Evolutionary conservation across 495 filamentous ascomycete species (phyloP).

Genomic region (Xylaria scruposa): DNA sequence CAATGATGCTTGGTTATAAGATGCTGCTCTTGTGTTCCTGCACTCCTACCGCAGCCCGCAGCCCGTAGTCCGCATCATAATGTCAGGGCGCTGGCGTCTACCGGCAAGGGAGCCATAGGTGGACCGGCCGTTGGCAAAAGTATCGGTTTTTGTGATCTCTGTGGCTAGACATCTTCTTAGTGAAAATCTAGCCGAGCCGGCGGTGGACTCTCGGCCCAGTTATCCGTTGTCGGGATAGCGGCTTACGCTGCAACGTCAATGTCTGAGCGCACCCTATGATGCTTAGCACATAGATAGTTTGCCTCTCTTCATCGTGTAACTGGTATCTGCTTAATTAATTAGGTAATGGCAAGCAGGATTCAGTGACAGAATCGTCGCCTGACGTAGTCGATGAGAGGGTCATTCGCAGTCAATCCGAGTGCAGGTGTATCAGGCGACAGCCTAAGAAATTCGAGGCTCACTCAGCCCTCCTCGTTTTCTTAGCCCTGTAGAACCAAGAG

Average conservation of each 20-base stretch:
- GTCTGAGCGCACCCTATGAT: conserved; percentile 18
- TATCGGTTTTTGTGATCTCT: not conserved
- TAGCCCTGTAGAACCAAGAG: conserved; percentile 1
- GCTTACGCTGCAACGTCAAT: conserved; percentile 20
- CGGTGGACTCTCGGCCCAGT: conserved; percentile 24
- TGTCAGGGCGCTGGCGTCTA: conserved; percentile 19
- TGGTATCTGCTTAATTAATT: not conserved
- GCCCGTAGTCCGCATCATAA: not conserved
- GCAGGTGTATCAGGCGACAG: not conserved
- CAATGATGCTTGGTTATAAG: conserved; percentile 1
- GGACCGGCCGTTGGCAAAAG: conserved; percentile 1
- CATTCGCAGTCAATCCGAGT: not conserved
- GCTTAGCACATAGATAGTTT: not conserved
- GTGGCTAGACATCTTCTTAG: not conserved
- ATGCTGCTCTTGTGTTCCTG: not conserved
- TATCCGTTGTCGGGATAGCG: conserved; percentile 27
- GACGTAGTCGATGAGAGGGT: not conserved
- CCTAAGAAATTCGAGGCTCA: not conserved
- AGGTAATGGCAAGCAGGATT: conserved; percentile 9
- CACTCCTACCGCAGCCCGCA: conserved; percentile 2
- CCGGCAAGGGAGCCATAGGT: conserved; percentile 17
- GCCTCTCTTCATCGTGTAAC: not conserved
- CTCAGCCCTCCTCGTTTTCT: conserved; percentile 10
- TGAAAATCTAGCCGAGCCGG: conserved; percentile 13
- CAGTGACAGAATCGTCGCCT: not conserved